Evolutionary conservation across 2,329 filamentous ascomycete genomes (phyloP).

Genomic region (Parascedosporium putredinis): DNA sequence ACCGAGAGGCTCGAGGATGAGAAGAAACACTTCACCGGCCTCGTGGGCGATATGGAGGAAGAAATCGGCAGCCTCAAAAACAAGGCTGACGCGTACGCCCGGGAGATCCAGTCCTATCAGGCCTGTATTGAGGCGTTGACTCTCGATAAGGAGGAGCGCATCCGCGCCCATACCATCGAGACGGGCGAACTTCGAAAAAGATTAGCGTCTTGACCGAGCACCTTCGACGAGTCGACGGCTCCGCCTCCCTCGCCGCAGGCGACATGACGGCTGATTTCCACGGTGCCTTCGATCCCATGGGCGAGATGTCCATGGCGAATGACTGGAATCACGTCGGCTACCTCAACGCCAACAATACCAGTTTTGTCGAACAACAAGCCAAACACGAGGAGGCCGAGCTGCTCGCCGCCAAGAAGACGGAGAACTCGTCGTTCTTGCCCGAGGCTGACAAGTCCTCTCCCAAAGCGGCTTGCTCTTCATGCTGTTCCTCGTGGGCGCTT

Average conservation of each 20-base stretch:
- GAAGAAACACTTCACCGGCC: conserved; percentile 78
- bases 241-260: conserved; percentile 30
- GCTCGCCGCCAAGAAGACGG: conserved; percentile 35
- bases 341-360: conserved; percentile 57
- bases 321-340: conserved; percentile 70
- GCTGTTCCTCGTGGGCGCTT: conserved; percentile 92
- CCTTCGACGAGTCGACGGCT: conserved; percentile 58
- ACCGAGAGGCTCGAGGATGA: conserved; percentile 94
- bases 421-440: conserved; percentile 19
- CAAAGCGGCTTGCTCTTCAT: conserved; percentile 81
- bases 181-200: conserved; percentile 89
- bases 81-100: conserved; percentile 59
- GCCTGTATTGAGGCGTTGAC: conserved; percentile 67
- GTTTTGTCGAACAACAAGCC: conserved; percentile 49
- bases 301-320: conserved; percentile 69
- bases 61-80: conserved; percentile 58
- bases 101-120: conserved; percentile 64
- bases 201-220: conserved; percentile 70
- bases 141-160: conserved; percentile 85
- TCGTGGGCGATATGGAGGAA: conserved; percentile 71
- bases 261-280: conserved; percentile 33
- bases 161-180: conserved; percentile 80
- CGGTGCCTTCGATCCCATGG: conserved; percentile 65
- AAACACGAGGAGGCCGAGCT: conserved; percentile 48
- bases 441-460: conserved; percentile 54